Percentiles rank a stretch among this genome's conserved stretches.
phyloP scores from a whole-genome alignment of 345 rosid genomes.

The Garcia nutans region DNA sequence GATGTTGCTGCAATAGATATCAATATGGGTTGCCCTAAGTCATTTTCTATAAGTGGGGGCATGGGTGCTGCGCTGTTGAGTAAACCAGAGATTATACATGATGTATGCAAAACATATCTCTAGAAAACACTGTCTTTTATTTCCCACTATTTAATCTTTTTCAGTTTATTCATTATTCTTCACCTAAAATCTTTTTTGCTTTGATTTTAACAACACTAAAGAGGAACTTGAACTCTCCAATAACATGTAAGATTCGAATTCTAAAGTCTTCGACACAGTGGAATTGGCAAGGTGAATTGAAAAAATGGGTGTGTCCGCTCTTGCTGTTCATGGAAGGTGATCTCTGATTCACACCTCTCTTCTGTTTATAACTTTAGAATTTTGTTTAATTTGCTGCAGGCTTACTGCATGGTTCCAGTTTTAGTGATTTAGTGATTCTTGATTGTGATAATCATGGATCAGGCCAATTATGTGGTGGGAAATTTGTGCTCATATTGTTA shows the following conservation, averaged over 20 bases:
- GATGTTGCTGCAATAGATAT: constrained; percentile 85
- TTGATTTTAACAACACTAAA: constrained; percentile 79
- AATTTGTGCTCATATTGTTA: not conserved
- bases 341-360: constrained; percentile 4
- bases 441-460: not conserved
- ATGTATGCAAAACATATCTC: constrained; percentile 46
- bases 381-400: not conserved
- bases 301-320: constrained; percentile 90
- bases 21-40: constrained; percentile 96
- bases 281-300: constrained; percentile 90
- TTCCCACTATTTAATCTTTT: constrained; percentile 1
- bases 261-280: constrained; percentile 79
- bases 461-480: not conserved
- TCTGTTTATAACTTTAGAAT: not conserved
- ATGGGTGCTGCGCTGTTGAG: constrained; percentile 94
- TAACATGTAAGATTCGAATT: constrained; percentile 89
- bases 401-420: not conserved
- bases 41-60: constrained; percentile 91
- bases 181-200: not conserved
- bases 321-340: constrained; percentile 94
- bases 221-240: constrained; percentile 78
- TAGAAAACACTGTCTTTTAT: not conserved
- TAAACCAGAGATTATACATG: constrained; percentile 81
- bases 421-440: not conserved
- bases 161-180: constrained; percentile 5